Evolutionary conservation across 352 stramenopile genomes (phyloP).

Genomic region (Globisporangium nunn): DNA sequence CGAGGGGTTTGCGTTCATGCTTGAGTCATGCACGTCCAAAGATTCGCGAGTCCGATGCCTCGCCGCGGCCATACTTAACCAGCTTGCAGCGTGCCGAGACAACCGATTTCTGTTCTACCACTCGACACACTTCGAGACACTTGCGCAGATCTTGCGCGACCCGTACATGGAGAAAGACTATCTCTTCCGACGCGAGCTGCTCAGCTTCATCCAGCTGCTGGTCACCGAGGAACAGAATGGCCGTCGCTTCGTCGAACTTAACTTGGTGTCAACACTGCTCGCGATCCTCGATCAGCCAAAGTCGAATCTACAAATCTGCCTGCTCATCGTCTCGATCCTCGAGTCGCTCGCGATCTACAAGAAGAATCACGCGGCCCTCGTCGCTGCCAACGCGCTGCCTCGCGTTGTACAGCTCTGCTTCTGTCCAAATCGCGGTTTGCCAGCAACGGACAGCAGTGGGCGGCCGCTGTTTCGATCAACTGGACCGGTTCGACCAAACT

Average conservation of each 20-base stretch:
- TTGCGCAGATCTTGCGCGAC: constrained; percentile 47
- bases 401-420: constrained; percentile 54
- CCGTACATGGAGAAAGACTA: constrained; percentile 63
- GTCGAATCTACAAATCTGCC: constrained; percentile 26
- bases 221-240: constrained; percentile 52
- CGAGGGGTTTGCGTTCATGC: constrained; percentile 61
- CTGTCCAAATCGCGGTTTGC: constrained; percentile 5
- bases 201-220: constrained; percentile 58
- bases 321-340: constrained; percentile 54
- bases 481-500: constrained; percentile 1
- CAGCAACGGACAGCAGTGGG: not conserved
- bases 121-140: constrained; percentile 42
- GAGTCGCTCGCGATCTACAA: constrained; percentile 41
- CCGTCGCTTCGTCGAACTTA: constrained; percentile 44
- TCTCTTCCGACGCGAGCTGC: constrained; percentile 44
- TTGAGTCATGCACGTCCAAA: constrained; percentile 50
- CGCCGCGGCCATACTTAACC: constrained; percentile 50
- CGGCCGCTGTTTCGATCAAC: too few relatives aligned
- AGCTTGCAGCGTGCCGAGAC: constrained; percentile 42
- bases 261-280: constrained; percentile 46
- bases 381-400: constrained; percentile 36
- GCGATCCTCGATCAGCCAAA: constrained; percentile 35
- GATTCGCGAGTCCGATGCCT: constrained; percentile 46
- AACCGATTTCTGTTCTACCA: constrained; percentile 62
- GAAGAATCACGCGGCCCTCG: constrained; percentile 44